A percentile compares a stretch with the other conserved stretches of the same genome.
Conservation (phyloP, 805 yeast genomes). For the Starmerella apis region DNA sequence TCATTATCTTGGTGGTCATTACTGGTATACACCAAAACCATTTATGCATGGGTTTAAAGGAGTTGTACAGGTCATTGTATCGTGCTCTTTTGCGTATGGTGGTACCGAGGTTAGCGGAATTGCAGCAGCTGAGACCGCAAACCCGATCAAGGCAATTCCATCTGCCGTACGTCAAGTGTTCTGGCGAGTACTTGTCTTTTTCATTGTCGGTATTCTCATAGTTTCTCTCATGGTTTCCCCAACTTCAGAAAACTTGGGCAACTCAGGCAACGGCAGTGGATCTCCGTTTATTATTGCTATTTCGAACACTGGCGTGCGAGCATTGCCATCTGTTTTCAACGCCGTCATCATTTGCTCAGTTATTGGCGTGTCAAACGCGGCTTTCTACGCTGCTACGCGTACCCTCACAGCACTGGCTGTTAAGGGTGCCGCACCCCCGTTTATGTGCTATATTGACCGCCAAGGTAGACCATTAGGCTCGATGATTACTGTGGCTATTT, state of each 20-base stretch:
- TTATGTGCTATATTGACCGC: conserved; percentile 60
- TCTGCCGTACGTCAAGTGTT: conserved; percentile 60
- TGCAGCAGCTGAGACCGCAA: conserved; percentile 62
- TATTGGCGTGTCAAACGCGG: conserved; percentile 66
- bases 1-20: conserved; percentile 46
- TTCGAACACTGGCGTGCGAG: conserved; percentile 51
- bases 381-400: conserved; percentile 59
- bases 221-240: conserved; percentile 61
- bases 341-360: conserved; percentile 69
- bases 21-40: conserved; percentile 54
- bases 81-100: conserved; percentile 52
- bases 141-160: conserved; percentile 60
- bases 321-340: conserved; percentile 64
- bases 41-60: conserved; percentile 57
- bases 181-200: conserved; percentile 57
- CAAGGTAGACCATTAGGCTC: conserved; percentile 70
- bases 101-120: conserved; percentile 65
- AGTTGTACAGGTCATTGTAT: conserved; percentile 50
- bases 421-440: conserved; percentile 50
- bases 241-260: conserved; percentile 43
- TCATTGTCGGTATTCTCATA: conserved; percentile 49
- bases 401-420: conserved; percentile 55
- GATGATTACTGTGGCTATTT: conserved; percentile 36
- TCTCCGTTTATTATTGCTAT: conserved; percentile 82
- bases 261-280: conserved; percentile 43